phyloP scores from a whole-genome alignment of 2,329 filamentous ascomycete species.

The Aspergillus proliferans region DNA sequence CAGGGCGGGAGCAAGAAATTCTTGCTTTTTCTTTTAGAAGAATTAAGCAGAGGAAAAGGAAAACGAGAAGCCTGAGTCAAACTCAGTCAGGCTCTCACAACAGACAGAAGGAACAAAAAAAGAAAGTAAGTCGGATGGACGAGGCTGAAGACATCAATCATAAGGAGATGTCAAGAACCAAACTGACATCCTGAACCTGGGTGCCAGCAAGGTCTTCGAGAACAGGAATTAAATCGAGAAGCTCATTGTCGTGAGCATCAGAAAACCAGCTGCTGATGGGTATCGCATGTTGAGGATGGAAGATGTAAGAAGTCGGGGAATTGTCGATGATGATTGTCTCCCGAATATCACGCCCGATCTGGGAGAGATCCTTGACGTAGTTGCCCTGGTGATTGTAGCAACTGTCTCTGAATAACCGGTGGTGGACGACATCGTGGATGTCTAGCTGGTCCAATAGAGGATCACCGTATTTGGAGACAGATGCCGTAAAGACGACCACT shows the following conservation, averaged over 20 bases:
- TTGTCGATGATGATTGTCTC: slow-evolving; percentile 99
- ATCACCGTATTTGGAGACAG: slow-evolving; percentile 98
- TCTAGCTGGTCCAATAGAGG: slow-evolving; percentile 92
- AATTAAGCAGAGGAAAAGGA: slow-evolving; percentile 1
- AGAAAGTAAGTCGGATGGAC: slow-evolving; percentile 22
- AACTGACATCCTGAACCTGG: slow-evolving; percentile 89
- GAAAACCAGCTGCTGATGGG: slow-evolving; percentile 99
- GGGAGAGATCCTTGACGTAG: slow-evolving; percentile 97
- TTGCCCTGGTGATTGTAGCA: slow-evolving; percentile 99
- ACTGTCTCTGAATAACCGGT: slow-evolving; percentile 92
- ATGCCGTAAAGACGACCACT: slow-evolving; percentile 97
- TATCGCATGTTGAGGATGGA: slow-evolving; percentile 97
- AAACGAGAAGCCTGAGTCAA: slow-evolving; percentile 13
- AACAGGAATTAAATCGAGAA: slow-evolving; percentile 93
- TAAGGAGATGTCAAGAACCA: slow-evolving; percentile 84
- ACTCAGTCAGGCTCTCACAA: too few relatives aligned
- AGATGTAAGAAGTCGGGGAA: slow-evolving; percentile 97
- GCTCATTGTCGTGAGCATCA: slow-evolving; percentile 97
- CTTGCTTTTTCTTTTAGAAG: slow-evolving; percentile 6
- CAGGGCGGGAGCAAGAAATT: background rate
- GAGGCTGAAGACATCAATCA: slow-evolving; percentile 44
- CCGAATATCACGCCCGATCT: slow-evolving; percentile 88
- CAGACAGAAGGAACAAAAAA: slow-evolving; percentile 5
- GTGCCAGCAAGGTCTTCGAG: slow-evolving; percentile 89
- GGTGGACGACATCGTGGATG: slow-evolving; percentile 94